phyloP scores from a whole-genome alignment of 805 yeast species.

The Candida vaughaniae region DNA sequence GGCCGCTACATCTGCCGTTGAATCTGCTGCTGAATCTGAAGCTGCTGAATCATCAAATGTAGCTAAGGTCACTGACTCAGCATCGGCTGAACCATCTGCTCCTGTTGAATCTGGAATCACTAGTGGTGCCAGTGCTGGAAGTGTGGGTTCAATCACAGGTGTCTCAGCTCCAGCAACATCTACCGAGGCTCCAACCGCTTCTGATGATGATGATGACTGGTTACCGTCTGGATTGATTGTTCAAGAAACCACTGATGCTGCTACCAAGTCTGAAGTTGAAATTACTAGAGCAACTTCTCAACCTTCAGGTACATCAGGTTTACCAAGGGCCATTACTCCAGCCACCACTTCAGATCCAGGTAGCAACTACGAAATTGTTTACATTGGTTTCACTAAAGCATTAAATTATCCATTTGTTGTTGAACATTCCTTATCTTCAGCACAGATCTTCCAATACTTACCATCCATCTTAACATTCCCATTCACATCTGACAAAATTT shows the following conservation, averaged over 20 bases:
- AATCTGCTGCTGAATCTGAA: constrained; percentile 4
- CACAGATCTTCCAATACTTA: constrained; percentile 80
- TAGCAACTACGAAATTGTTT: constrained; percentile 50
- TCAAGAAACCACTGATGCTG: constrained; percentile 18
- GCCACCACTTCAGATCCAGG: constrained; percentile 47
- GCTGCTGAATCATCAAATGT: constrained; percentile 4
- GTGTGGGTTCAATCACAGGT: background rate
- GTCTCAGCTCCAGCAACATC: constrained; percentile 6
- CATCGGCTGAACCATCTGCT: background rate
- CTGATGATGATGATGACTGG: constrained; percentile 26
- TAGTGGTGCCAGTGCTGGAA: background rate
- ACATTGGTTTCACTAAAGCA: constrained; percentile 74
- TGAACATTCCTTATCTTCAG: constrained; percentile 67
- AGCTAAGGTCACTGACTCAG: background rate
- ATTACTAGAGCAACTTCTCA: constrained; percentile 30
- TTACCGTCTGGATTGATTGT: constrained; percentile 35
- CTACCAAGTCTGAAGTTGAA: constrained; percentile 27
- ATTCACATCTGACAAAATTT: constrained; percentile 35
- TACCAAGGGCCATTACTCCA: constrained; percentile 84
- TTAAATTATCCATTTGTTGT: constrained; percentile 86
- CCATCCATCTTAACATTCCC: constrained; percentile 73
- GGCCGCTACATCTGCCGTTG: constrained; percentile 1
- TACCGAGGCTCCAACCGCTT: constrained; percentile 7
- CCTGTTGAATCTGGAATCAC: constrained; percentile 4
- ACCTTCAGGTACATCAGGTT: constrained; percentile 40